Evolutionary conservation across 345 rosid species (phyloP).

Genomic region (Linum trigynum): DNA sequence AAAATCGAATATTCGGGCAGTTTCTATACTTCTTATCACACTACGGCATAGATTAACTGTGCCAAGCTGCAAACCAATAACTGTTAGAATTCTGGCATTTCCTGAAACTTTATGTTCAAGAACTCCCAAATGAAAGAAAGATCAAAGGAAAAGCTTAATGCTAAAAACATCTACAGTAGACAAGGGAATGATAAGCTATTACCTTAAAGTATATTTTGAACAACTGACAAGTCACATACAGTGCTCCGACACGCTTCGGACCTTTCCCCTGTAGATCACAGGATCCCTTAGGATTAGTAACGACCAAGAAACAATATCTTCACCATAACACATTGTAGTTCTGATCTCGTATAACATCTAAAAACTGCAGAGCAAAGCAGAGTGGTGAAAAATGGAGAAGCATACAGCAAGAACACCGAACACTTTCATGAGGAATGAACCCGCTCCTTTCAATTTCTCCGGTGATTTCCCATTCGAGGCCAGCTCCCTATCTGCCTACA

Average conservation of each 20-base stretch:
- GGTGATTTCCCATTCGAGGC: slow-evolving; percentile 77
- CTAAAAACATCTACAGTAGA: neutral
- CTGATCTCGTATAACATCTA: neutral
- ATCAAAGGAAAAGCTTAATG: neutral
- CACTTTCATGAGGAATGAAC: slow-evolving; percentile 91
- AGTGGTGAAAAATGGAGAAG: slow-evolving; percentile 2
- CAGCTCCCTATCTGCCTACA: slow-evolving; percentile 81
- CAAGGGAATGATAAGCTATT: slow-evolving; percentile 12
- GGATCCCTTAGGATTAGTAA: neutral
- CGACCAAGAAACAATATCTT: neutral
- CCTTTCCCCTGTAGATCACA: slow-evolving; percentile 70
- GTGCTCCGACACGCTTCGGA: slow-evolving; percentile 86
- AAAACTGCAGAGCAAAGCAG: neutral
- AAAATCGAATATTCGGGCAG: slow-evolving; percentile 90
- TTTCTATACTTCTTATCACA: slow-evolving; percentile 95
- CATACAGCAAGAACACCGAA: slow-evolving; percentile 96
- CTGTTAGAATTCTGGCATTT: neutral
- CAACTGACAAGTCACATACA: slow-evolving; percentile 90
- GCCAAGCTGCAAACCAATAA: slow-evolving; percentile 63
- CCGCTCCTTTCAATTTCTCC: slow-evolving; percentile 89
- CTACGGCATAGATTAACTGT: slow-evolving; percentile 96
- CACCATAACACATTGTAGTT: neutral
- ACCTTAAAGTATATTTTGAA: slow-evolving; percentile 95
- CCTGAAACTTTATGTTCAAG: neutral
- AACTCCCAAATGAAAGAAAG: neutral